These are phyloP conservation scores for Forsythia viridissima DNA, from an alignment of 257 asterid genomes.

Conservation along the genomic window DNA sequence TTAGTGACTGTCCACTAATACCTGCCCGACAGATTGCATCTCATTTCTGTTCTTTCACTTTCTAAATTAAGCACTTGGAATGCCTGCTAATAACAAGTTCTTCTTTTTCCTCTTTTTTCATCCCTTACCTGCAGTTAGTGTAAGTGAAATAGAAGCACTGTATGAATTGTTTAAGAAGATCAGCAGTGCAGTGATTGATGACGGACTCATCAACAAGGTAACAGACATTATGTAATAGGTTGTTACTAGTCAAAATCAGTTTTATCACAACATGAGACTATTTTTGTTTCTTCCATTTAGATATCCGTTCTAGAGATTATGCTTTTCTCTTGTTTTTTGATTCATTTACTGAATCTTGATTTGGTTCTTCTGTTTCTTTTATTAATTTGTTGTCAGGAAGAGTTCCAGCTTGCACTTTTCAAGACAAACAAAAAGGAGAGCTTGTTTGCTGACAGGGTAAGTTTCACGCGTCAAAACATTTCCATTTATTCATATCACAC, in stretches of 20 bases:
- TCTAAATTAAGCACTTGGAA: conserved; percentile 13
- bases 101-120: not conserved
- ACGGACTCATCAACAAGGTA: conserved; percentile 89
- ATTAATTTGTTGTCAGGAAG: conserved; percentile 54
- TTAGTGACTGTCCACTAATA: not conserved
- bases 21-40: not conserved
- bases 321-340: conserved; percentile 1
- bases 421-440: conserved; percentile 77
- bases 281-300: not conserved
- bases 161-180: conserved; percentile 81
- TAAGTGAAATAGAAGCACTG: conserved; percentile 84
- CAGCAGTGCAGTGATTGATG: conserved; percentile 84
- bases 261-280: conserved; percentile 9
- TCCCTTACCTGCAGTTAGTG: conserved; percentile 60
- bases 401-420: conserved; percentile 84
- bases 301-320: not conserved
- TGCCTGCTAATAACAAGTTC: conserved; percentile 13
- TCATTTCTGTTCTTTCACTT: conserved; percentile 10
- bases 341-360: conserved; percentile 26
- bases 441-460: conserved; percentile 87
- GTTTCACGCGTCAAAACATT: conserved; percentile 30
- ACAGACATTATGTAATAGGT: conserved; percentile 14
- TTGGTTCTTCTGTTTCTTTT: conserved; percentile 13
- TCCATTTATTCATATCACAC: not conserved
- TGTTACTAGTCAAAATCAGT: conserved; percentile 2